A percentile compares a stretch with the other conserved stretches of the same genome.
These are phyloP conservation scores for Debaryomyces subglobosus DNA, from an alignment of 1,139 yeast genomes.

Conservation along the genomic window DNA sequence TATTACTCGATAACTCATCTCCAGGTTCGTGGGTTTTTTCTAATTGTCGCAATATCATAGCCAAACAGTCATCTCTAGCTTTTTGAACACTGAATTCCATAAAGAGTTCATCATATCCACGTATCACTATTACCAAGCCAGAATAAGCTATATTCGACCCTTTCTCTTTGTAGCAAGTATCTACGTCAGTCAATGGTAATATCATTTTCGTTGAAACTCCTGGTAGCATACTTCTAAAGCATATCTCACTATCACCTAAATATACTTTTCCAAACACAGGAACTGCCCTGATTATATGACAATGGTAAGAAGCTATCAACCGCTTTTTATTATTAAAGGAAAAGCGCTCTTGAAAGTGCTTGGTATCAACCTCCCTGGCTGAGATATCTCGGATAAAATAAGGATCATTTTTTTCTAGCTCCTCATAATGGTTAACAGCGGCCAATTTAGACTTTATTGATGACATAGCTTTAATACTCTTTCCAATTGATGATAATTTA, in stretches of 20 bases:
- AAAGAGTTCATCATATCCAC: constrained; percentile 75
- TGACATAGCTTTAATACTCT: constrained; percentile 34
- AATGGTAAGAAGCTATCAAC: constrained; percentile 69
- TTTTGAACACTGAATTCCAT: constrained; percentile 72
- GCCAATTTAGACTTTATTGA: constrained; percentile 61
- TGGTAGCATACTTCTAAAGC: constrained; percentile 79
- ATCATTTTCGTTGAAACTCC: constrained; percentile 83
- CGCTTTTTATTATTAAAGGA: constrained; percentile 55
- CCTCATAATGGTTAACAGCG: constrained; percentile 59
- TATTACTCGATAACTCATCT: constrained; percentile 23
- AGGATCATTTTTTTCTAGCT: constrained; percentile 47
- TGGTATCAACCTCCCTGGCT: constrained; percentile 49
- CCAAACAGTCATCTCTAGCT: constrained; percentile 75
- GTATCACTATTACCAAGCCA: constrained; percentile 67
- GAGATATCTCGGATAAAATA: constrained; percentile 47
- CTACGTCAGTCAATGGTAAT: constrained; percentile 75
- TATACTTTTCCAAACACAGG: constrained; percentile 86
- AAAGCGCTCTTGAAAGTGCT: constrained; percentile 65
- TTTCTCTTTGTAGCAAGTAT: constrained; percentile 63
- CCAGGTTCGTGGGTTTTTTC: constrained; percentile 42
- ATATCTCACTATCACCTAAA: constrained; percentile 64
- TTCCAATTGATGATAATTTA: constrained; percentile 27
- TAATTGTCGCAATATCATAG: constrained; percentile 52
- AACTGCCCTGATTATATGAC: constrained; percentile 68
- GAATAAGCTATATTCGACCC: constrained; percentile 55